A percentile compares a stretch with the other conserved stretches of the same genome.
phyloP scores from a whole-genome alignment of 2,329 filamentous ascomycete species.

The Aspergillus sp. region DNA sequence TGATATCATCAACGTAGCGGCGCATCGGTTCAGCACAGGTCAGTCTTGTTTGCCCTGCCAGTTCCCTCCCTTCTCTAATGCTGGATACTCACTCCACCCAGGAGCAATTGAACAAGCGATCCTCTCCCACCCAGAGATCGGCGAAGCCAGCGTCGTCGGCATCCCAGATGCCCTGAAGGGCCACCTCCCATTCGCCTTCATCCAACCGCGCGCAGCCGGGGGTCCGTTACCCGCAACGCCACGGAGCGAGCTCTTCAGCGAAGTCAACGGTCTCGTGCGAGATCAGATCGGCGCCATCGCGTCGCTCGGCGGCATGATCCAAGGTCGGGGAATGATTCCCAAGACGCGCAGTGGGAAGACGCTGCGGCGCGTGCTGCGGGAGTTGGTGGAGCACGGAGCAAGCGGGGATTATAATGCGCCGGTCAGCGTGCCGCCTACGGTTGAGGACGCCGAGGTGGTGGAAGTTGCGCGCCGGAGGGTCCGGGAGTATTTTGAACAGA shows the following conservation, averaged over 20 bases:
- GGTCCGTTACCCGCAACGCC: slow-evolving; percentile 41
- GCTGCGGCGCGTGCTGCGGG: slow-evolving; percentile 73
- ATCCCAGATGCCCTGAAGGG: slow-evolving; percentile 86
- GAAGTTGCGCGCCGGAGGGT: slow-evolving; percentile 71
- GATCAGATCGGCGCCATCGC: slow-evolving; percentile 86
- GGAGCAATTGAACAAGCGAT: slow-evolving; percentile 90
- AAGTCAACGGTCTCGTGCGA: slow-evolving; percentile 60
- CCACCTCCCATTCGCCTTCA: slow-evolving; percentile 86
- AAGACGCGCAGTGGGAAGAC: slow-evolving; percentile 94
- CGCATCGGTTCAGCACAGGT: slow-evolving; percentile 87
- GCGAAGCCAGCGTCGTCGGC: slow-evolving; percentile 82
- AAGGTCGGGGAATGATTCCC: slow-evolving; percentile 82
- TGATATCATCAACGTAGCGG: slow-evolving; percentile 94
- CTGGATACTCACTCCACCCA: slow-evolving; percentile 32
- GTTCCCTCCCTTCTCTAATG: background rate
- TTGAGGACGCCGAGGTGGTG: slow-evolving; percentile 76
- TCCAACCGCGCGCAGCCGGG: slow-evolving; percentile 61
- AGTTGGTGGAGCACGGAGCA: slow-evolving; percentile 79
- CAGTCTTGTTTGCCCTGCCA: slow-evolving; percentile 28
- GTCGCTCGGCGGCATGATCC: slow-evolving; percentile 78
- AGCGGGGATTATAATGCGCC: slow-evolving; percentile 70
- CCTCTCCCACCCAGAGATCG: slow-evolving; percentile 73
- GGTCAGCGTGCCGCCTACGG: slow-evolving; percentile 76
- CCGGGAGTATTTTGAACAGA: slow-evolving; percentile 67
- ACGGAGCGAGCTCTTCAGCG: slow-evolving; percentile 45